Percentiles rank a stretch among this genome's conserved stretches.
phyloP scores from a whole-genome alignment of 768 basidiomycete genomes.

The Piloderma croceum region DNA sequence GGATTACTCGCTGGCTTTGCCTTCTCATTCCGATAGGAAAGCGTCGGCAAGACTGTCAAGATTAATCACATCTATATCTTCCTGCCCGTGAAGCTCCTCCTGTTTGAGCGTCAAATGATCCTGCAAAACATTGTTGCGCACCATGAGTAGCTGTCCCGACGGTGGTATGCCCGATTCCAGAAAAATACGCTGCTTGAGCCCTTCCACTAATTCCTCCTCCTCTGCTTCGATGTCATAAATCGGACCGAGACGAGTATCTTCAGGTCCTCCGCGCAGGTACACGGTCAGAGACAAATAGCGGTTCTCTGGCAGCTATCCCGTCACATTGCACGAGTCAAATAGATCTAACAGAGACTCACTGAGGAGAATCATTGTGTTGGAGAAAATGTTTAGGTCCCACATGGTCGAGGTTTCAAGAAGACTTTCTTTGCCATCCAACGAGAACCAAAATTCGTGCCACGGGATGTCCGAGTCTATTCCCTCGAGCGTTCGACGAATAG shows the following conservation, averaged over 20 bases:
- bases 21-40: too few relatives aligned
- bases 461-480: background rate
- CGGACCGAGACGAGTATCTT: background rate
- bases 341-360: background rate
- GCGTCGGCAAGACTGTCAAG: too few relatives aligned
- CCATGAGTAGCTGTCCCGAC: background rate
- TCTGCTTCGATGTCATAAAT: background rate
- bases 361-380: background rate
- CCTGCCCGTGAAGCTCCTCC: background rate
- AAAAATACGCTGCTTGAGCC: background rate
- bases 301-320: background rate
- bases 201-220: background rate
- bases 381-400: background rate
- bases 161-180: background rate
- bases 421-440: background rate
- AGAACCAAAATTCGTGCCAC: background rate
- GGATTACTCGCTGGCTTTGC: too few relatives aligned
- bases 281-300: background rate
- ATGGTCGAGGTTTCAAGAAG: background rate
- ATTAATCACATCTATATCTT: background rate
- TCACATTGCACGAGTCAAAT: background rate
- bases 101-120: background rate
- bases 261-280: background rate
- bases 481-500: background rate
- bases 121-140: background rate